Percentiles rank a stretch among this genome's conserved stretches.
Evolutionary conservation across 2,329 filamentous ascomycete species (phyloP).

Genomic region (Diaporthe amygdali): DNA sequence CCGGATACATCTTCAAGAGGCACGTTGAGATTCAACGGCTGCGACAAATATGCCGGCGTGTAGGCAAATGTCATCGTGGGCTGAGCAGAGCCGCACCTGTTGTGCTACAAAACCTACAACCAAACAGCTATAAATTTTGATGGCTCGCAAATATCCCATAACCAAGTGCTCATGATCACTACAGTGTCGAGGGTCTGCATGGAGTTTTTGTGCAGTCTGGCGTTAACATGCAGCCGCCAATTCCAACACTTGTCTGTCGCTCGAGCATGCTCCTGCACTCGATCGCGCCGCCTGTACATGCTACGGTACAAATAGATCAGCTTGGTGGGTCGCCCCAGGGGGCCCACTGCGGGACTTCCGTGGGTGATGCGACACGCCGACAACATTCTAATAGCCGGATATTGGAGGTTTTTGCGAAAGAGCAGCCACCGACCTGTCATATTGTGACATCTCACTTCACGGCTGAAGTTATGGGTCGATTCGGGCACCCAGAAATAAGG

Average conservation of each 20-base stretch:
- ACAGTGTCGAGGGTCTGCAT: conserved; percentile 14
- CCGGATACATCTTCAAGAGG: neutral
- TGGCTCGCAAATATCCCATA: neutral
- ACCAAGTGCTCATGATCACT: neutral
- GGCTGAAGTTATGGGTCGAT: neutral
- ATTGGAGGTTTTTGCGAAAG: conserved; percentile 7
- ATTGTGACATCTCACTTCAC: conserved; percentile 14
- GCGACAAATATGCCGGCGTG: too few relatives aligned
- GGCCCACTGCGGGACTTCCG: conserved; percentile 5
- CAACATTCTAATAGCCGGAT: conserved; percentile 11
- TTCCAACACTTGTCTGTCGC: neutral
- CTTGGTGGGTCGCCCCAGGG: neutral
- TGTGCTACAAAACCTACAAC: conserved; percentile 2
- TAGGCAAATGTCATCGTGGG: neutral
- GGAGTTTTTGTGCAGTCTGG: neutral
- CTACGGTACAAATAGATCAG: neutral
- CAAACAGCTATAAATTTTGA: neutral
- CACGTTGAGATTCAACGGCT: neutral
- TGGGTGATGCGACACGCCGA: neutral
- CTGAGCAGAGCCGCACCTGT: conserved; percentile 15
- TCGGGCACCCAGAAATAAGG: neutral
- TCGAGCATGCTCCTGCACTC: neutral
- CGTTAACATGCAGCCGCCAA: neutral
- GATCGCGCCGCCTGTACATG: neutral
- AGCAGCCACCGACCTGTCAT: conserved; percentile 8